Percentiles rank a stretch among this genome's conserved stretches.
phyloP scores from a whole-genome alignment of 169 alveolate species.

The Plasmodium berghei region DNA sequence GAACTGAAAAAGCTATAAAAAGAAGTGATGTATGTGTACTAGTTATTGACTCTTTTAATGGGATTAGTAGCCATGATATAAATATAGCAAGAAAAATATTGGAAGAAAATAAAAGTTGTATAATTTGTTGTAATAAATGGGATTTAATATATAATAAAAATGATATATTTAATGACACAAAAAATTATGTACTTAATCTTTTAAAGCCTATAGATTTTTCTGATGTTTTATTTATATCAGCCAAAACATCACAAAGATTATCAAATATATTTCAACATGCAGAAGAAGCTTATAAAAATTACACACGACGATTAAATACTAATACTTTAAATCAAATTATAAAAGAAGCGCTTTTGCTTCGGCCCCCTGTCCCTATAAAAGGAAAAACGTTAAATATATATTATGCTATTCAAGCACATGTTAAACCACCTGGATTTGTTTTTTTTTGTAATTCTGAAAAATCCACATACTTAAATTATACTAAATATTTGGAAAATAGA shows the following conservation, averaged over 20 bases:
- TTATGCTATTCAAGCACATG: constrained; percentile 83
- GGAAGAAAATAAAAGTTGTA: constrained; percentile 81
- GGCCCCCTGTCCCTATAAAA: constrained; percentile 81
- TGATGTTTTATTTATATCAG: constrained; percentile 82
- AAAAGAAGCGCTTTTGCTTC: constrained; percentile 82
- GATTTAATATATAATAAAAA: constrained; percentile 83
- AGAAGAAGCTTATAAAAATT: constrained; percentile 79
- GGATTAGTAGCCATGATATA: constrained; percentile 83
- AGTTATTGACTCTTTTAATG: constrained; percentile 85
- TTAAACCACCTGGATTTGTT: constrained; percentile 85
- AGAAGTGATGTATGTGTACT: constrained; percentile 84
- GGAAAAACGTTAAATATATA: constrained; percentile 83
- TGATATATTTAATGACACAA: constrained; percentile 81
- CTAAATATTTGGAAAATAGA: constrained; percentile 83
- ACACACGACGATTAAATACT: constrained; percentile 32
- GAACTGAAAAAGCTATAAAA: constrained; percentile 79
- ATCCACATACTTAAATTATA: constrained; percentile 79
- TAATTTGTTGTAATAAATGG: constrained; percentile 87
- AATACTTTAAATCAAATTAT: constrained; percentile 76
- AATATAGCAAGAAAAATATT: constrained; percentile 83
- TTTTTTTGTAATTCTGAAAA: constrained; percentile 84
- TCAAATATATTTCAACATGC: constrained; percentile 77
- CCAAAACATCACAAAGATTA: constrained; percentile 85
- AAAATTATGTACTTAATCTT: constrained; percentile 82
- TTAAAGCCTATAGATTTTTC: constrained; percentile 82